Evolutionary conservation across 345 rosid species (phyloP).

Genomic region (Salix arbutifolia): DNA sequence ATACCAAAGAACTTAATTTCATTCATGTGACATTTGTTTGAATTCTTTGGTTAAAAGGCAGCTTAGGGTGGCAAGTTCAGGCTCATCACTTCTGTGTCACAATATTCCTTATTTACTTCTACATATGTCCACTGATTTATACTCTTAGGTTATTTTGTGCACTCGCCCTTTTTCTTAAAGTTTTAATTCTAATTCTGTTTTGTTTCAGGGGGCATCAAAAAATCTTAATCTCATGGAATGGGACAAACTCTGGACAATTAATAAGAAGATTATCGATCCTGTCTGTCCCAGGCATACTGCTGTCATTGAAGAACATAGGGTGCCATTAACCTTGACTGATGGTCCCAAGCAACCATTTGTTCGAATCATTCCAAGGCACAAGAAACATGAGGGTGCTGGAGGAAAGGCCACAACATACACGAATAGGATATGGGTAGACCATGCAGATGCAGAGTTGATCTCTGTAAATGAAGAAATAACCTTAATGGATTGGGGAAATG

Average conservation of each 20-base stretch:
- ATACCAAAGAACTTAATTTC: not conserved
- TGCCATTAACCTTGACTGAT: conserved; percentile 51
- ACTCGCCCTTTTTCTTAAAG: not conserved
- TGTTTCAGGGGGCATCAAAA: conserved; percentile 79
- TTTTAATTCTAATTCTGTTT: conserved; percentile 2
- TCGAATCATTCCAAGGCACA: conserved; percentile 74
- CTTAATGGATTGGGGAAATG: conserved; percentile 94
- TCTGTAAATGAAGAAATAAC: conserved; percentile 77
- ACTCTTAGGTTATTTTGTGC: not conserved
- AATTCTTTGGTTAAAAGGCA: not conserved
- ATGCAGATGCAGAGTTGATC: conserved; percentile 64
- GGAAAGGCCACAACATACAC: conserved; percentile 82
- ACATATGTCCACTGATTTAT: not conserved
- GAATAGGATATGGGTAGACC: conserved; percentile 73
- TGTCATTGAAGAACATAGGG: conserved; percentile 58
- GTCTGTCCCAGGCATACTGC: conserved; percentile 97
- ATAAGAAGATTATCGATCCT: conserved; percentile 87
- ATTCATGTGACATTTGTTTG: not conserved
- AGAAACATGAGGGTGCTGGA: conserved; percentile 90
- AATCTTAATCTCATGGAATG: conserved; percentile 95
- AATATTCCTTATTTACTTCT: not conserved
- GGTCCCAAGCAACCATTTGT: conserved; percentile 73
- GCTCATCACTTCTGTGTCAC: not conserved
- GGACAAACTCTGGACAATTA: conserved; percentile 97
- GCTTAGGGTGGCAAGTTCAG: not conserved